Base-by-base conservation (phyloP, 768 basidiomycete genomes). In the Cystobasidium tubakii region DNA sequence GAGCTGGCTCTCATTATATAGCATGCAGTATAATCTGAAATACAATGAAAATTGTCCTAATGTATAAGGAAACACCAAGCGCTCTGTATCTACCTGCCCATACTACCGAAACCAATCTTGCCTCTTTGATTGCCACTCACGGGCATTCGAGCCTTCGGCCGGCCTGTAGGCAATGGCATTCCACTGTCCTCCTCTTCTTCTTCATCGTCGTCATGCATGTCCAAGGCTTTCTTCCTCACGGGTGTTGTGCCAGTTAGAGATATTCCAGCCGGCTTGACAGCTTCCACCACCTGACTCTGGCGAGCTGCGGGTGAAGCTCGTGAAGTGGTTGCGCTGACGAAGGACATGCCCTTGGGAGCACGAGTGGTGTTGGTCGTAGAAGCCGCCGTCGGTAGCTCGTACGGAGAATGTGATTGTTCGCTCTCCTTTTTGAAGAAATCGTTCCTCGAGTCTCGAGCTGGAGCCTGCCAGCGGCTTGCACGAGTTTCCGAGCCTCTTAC, bases 181-280 rank as follows among this genome's bases (percentile, higher is more conserved):
- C 57, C 57, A 29, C 17, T 23, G 13, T 39, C 36, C 4, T 10
- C 42, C 2, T 25, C 66, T 25, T 25, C 29, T 6, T 23, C 44
- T 31, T 67, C 66, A 31, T 67, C 66, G 21, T 67, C 66, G 15
- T 53, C 66, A 25, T 67, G 43, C 66, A 67, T 67, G 34, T 67
- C 66, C 12, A 67, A 17, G 3, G 50, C 29, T 39, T 67, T 67
- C 66, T 67, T 67, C 66, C 39, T 67, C 3, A 19, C 23, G 4
- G 66, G 23, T 10, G n/a, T 19, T 9, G 3, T 21, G 31, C 66
- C 44, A 46, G 29, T 43, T 19, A 67, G 29, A 3, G 66, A 67
- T 27, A 67, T 67, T 6, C 57, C 57, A 15, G 39, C 19, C 12
- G 66, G 6, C n/a, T 19, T 44, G 25, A 33, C 17, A 27, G 34